Base-by-base conservation (phyloP, 257 asterid species). In the Petrea volubilis region DNA sequence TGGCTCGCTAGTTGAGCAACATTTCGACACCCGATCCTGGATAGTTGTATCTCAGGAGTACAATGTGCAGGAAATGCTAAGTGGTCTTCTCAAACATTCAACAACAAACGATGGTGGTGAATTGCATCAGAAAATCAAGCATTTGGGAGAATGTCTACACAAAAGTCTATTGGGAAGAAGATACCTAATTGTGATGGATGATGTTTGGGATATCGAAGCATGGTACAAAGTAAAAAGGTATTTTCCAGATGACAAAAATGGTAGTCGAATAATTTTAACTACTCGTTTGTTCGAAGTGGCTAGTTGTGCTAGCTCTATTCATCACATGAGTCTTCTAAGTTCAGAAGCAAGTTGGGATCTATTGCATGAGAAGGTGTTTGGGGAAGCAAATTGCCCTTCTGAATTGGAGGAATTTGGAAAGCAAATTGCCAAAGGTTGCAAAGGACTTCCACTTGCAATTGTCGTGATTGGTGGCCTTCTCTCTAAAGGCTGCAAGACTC, bases 401-500 rank as follows among this genome's bases (percentile, higher is more conserved):
- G n/a, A 10, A 52, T 52, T 52, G 60, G 60, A 52, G n/a, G n/a
- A 52, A 50, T 17, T 17, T 50, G 27, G 27, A 50, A 18, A 6
- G 56, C 17, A 17, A 49, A 50, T 50, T 50, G 60, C 60, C 10
- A 1, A 52, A 0, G 23, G 14, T 52, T 68, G 77, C 64, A 68
- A 47, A 61, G 74, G 66, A 60, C 75, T 52, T 67, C 73, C 80
- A 28, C 62, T 79, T 51, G 71, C 67, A 62, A 33, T 73, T 52
- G 33, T 34, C 31, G 71, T 23, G 1, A 31, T 68, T 60, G 72
- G 63, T 12, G 71, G 78, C 14, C 34, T 31, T 44, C 64, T 68
- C 24, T 57, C 70, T 50, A 57, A 50, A 25, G 46, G 23, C 15
- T 38, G 60, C 64, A 71, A 21, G 6, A n/a, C 18, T 1, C 15